Evolutionary conservation across 2,329 filamentous ascomycete genomes (phyloP), one percentile per base, ranked within the genome.

Genomic region (Leptographium lundbergii): DNA sequence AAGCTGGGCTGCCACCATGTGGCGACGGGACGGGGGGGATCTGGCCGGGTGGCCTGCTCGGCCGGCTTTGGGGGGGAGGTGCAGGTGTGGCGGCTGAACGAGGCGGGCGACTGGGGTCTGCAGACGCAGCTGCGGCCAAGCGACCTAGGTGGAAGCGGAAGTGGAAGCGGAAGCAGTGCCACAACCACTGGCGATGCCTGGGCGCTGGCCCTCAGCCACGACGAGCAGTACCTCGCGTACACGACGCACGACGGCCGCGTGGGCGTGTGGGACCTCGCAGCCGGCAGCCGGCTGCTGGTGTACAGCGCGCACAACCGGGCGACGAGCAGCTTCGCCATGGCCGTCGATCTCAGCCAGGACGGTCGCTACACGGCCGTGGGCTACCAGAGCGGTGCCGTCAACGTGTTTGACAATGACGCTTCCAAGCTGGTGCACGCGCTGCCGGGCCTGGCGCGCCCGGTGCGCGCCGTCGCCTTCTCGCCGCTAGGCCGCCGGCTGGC

Each of bases 381-480:
- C 0, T 92, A 99, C 72, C 88, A 96, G 70, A 96, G 88, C 67
- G 94, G 94, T 19, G 86, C 85, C 14, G 82, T 97, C 63, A 96
- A 96, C 73, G 84, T 99, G 62, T 99, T 97, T 78, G 91, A 91
- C 75, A 97, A 96, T 67, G 86, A 91, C 65, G 90, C 88, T 0
- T 89, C 89, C 4, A 83, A 89, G 58, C 82, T 99, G 66, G 78
- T 89, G 14, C 92, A 96, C 72, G 94, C 90, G 9, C 77, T 99
- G 27, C 86, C 89, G 58, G 91, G 91, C 6, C 81, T 97, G 34
- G 85, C 91, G 56, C 92, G 92, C 65, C 88, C 92, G 1, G 87
- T 97, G 27, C 87, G 94, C 60, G 79, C 87, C 11, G 83, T 97
- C 13, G 81, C 88, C 1, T 99, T 99, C 73, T 96, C 90, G 0